A percentile compares a stretch with the other conserved stretches of the same genome.
These are phyloP conservation scores for Haberlea rhodopensis DNA, from an alignment of 257 asterid species.

Conservation along the genomic window DNA sequence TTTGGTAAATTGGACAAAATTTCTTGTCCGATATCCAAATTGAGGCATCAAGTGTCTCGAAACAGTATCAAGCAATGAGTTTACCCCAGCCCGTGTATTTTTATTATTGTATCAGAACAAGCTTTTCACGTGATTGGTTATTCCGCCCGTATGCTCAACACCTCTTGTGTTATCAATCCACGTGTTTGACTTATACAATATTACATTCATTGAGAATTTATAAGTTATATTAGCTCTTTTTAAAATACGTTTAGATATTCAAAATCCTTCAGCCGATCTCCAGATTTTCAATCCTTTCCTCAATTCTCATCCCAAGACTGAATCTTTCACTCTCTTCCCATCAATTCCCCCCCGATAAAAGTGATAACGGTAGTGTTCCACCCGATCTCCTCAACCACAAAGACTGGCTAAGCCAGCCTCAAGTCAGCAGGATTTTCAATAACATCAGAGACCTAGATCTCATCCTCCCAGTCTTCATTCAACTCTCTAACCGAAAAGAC, in stretches of 20 bases:
- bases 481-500: conserved; percentile 63
- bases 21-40: too few species aligned
- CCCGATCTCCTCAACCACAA: conserved; percentile 49
- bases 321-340: conserved; percentile 30
- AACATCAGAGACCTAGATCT: conserved; percentile 61
- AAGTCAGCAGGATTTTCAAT: conserved; percentile 62
- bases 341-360: conserved; percentile 27
- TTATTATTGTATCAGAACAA: too few species aligned
- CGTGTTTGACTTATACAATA: too few species aligned
- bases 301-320: conserved; percentile 28
- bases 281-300: conserved; percentile 17
- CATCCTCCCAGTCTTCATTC: conserved; percentile 51
- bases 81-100: too few species aligned
- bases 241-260: conserved; percentile 20
- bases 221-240: too few species aligned
- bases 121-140: too few species aligned
- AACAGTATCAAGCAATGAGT: too few species aligned
- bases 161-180: too few species aligned
- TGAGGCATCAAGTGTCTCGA: too few species aligned
- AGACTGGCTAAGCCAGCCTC: conserved; percentile 87
- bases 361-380: conserved; percentile 20
- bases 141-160: too few species aligned
- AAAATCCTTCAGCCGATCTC: conserved; percentile 33
- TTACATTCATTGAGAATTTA: too few species aligned
- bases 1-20: too few species aligned